phyloP scores from a whole-genome alignment of 306 rosid genomes.

The Hippophae rhamnoides region DNA sequence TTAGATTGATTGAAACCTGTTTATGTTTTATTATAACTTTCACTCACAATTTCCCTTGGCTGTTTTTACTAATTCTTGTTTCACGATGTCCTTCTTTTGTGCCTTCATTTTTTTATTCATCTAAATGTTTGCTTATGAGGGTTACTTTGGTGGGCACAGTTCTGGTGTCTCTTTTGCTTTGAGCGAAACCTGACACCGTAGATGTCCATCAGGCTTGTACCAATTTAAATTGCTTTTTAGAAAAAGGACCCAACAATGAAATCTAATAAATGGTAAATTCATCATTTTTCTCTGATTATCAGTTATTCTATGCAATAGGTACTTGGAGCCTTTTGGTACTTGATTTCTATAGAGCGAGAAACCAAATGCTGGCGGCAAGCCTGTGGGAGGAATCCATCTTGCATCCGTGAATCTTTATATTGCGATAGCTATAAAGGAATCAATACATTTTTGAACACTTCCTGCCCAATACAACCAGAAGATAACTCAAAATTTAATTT shows the following conservation, averaged over 20 bases:
- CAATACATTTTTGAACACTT: neutral
- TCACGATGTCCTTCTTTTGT: too few relatives aligned
- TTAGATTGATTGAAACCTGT: too few relatives aligned
- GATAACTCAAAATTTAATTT: slow-evolving; percentile 11
- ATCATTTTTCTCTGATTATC: neutral
- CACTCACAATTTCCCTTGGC: neutral
- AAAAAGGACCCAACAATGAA: too few relatives aligned
- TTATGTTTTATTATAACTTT: neutral
- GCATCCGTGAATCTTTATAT: neutral
- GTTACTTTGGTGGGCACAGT: too few relatives aligned
- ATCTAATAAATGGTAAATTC: neutral
- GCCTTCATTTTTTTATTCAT: too few relatives aligned
- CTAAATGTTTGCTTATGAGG: too few relatives aligned
- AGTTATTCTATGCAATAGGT: neutral
- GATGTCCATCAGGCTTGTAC: too few relatives aligned
- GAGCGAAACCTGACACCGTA: too few relatives aligned
- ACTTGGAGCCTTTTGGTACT: slow-evolving; percentile 17
- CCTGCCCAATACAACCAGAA: slow-evolving; percentile 9
- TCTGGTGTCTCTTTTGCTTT: too few relatives aligned
- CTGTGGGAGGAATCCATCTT: neutral
- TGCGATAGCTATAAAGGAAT: neutral
- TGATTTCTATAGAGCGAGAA: slow-evolving; percentile 6
- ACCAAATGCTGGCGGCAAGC: slow-evolving; percentile 7
- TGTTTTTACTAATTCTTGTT: neutral
- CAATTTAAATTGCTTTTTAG: too few relatives aligned